These are phyloP conservation scores for Suhomyces emberorum DNA, from an alignment of 805 yeast genomes.

Conservation along the genomic window DNA sequence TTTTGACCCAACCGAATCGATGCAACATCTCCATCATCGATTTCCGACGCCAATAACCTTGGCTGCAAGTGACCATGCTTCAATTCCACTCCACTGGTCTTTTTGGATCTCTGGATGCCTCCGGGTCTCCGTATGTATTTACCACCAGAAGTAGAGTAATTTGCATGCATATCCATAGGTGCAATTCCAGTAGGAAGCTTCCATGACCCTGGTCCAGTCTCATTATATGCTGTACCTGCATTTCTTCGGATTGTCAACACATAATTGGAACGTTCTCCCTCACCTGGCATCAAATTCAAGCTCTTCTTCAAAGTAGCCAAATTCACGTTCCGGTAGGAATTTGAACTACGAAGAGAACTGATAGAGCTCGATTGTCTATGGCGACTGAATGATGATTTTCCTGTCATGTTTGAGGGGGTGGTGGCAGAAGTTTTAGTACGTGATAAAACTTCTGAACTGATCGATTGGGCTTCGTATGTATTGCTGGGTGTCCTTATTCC, in stretches of 20 bases:
- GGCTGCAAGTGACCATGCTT: slow-evolving; percentile 64
- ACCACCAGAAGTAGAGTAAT: slow-evolving; percentile 10
- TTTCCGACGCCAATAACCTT: slow-evolving; percentile 69
- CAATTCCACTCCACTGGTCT: slow-evolving; percentile 48
- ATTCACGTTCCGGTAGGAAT: slow-evolving; percentile 34
- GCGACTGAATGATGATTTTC: slow-evolving; percentile 3
- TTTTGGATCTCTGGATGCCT: slow-evolving; percentile 19
- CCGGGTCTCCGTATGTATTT: slow-evolving; percentile 26
- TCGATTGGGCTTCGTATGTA: slow-evolving; percentile 6
- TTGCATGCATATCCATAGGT: slow-evolving; percentile 33
- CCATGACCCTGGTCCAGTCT: slow-evolving; percentile 45
- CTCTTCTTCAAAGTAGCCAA: slow-evolving; percentile 35
- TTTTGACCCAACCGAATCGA: slow-evolving; percentile 8
- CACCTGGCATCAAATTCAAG: slow-evolving; percentile 40
- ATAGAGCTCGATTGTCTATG: slow-evolving; percentile 28
- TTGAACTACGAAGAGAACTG: slow-evolving; percentile 34
- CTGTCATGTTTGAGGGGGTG: slow-evolving; percentile 2
- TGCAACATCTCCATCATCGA: slow-evolving; percentile 55
- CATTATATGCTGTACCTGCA: slow-evolving; percentile 49
- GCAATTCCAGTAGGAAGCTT: slow-evolving; percentile 54
- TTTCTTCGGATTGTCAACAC: slow-evolving; percentile 42
- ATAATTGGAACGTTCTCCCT: slow-evolving; percentile 51
- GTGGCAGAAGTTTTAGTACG: slow-evolving; percentile 8
- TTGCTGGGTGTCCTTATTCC: slow-evolving; percentile 2
- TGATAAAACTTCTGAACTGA: slow-evolving; percentile 5